These are phyloP conservation scores for Kwoniella shivajii DNA, from an alignment of 1,284 basidiomycete species.

Conservation along the genomic window DNA sequence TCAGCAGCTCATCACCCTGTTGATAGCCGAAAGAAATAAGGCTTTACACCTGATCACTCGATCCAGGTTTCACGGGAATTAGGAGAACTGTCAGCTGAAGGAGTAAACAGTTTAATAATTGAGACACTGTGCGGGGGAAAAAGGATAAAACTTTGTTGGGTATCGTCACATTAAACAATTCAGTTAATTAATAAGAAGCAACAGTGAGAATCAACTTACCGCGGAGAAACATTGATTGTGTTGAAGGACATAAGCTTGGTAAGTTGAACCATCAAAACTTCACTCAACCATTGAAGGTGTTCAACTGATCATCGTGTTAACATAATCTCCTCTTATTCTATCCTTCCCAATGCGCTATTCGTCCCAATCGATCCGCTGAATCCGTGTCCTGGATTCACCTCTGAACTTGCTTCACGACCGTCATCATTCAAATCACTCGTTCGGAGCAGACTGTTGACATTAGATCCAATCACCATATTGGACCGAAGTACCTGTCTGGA, in stretches of 20 bases:
- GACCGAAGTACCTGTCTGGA: no score
- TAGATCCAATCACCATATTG: no score
- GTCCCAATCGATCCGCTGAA: neutral
- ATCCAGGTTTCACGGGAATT: neutral
- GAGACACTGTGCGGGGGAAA: neutral
- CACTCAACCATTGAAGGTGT: neutral
- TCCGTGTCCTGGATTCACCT: neutral
- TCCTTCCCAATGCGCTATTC: neutral
- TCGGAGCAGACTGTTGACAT: no score
- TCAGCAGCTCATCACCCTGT: neutral
- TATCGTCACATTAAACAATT: neutral
- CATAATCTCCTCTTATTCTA: neutral
- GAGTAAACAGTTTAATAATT: neutral
- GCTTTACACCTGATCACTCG: neutral
- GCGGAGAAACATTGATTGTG: constrained; percentile 4
- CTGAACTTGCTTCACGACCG: no score
- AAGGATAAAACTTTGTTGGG: neutral
- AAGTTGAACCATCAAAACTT: neutral
- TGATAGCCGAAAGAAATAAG: neutral
- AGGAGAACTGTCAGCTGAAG: neutral
- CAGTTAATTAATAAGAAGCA: neutral
- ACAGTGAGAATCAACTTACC: neutral
- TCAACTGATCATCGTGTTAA: neutral
- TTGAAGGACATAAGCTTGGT: neutral
- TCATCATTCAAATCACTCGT: no score